These are phyloP conservation scores for Xylaria multiplex DNA, from an alignment of 2,329 filamentous ascomycete genomes.

Conservation along the genomic window DNA sequence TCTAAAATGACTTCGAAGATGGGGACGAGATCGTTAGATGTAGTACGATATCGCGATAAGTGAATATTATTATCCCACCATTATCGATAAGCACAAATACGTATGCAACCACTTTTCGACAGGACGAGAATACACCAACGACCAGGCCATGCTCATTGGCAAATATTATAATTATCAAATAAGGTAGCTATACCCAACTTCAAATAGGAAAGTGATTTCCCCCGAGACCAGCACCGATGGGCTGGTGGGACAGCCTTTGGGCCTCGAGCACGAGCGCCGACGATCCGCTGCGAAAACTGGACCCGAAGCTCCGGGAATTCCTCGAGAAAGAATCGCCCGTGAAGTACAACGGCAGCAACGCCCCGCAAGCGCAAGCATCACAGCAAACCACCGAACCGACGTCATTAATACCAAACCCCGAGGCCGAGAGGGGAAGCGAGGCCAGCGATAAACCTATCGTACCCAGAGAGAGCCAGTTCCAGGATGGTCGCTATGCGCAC, in stretches of 20 bases:
- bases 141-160: background rate
- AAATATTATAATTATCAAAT: background rate
- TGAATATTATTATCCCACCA: conserved; percentile 2
- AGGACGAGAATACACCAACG: background rate
- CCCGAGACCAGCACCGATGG: conserved; percentile 56
- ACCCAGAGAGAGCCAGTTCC: conserved; percentile 64
- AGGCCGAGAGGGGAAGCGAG: background rate
- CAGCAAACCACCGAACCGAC: conserved; percentile 5
- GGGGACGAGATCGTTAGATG: no score
- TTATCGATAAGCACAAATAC: conserved; percentile 33
- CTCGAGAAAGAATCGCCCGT: conserved; percentile 83
- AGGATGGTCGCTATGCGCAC: conserved; percentile 76
- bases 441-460: conserved; percentile 47
- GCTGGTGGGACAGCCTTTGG: conserved; percentile 67
- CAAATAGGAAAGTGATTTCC: background rate
- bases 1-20: no score
- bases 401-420: conserved; percentile 5
- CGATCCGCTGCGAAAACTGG: conserved; percentile 78
- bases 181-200: background rate
- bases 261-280: conserved; percentile 60
- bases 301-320: conserved; percentile 85
- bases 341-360: conserved; percentile 63
- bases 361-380: conserved; percentile 18
- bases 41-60: conserved; percentile 20
- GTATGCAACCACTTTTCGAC: conserved; percentile 3